phyloP scores from a whole-genome alignment of 1,284 basidiomycete genomes.

The Ceratobasidium sp. region DNA sequence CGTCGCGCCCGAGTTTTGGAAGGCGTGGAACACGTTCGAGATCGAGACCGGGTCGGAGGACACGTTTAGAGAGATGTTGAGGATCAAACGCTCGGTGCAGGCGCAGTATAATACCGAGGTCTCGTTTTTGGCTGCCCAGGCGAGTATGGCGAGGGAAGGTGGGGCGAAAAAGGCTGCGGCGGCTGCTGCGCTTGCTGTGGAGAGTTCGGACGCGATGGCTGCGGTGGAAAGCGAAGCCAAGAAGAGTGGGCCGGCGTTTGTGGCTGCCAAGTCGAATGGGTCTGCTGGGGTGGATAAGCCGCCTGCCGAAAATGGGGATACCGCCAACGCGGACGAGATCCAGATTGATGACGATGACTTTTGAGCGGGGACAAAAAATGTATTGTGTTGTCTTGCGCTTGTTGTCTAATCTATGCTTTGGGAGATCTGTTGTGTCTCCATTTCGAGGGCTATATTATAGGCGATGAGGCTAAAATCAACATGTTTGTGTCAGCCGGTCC shows the following conservation, averaged over 20 bases:
- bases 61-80: conserved; percentile 96
- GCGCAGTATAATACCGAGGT: conserved; percentile 98
- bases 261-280: conserved; percentile 69
- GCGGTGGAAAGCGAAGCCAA: conserved; percentile 67
- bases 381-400: background rate
- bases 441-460: background rate
- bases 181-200: conserved; percentile 53
- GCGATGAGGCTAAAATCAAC: no score
- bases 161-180: conserved; percentile 54
- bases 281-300: conserved; percentile 51
- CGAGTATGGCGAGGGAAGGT: conserved; percentile 76
- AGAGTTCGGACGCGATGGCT: conserved; percentile 68
- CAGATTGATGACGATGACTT: conserved; percentile 80
- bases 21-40: conserved; percentile 97
- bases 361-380: conserved; percentile 17
- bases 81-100: conserved; percentile 98
- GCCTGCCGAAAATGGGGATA: conserved; percentile 55
- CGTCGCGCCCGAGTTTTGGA: conserved; percentile 92
- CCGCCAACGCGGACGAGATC: conserved; percentile 80
- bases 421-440: background rate
- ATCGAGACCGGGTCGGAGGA: conserved; percentile 98
- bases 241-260: conserved; percentile 72
- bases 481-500: no score
- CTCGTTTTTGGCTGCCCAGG: conserved; percentile 88
- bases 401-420: conserved; percentile 21